Conservation (phyloP, 2,329 filamentous ascomycete genomes). For the Beauveria bassiana region DNA sequence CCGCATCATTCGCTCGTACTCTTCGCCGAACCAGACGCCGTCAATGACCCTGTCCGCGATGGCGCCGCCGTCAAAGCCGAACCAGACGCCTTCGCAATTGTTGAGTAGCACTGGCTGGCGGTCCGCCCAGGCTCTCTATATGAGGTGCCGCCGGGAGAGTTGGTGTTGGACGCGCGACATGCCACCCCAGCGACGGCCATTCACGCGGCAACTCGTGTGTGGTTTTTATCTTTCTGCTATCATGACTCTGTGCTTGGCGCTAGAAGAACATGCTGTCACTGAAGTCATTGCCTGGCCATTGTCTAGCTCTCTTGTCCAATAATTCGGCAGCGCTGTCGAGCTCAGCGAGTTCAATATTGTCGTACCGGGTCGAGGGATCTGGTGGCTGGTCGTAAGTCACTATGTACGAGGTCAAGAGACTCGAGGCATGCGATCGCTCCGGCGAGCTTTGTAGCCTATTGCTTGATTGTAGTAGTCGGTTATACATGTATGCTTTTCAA, state of each 20-base stretch:
- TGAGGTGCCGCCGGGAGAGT: constrained; percentile 53
- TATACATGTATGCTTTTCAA: too few relatives aligned
- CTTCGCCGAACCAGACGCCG: too few relatives aligned
- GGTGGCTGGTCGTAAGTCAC: constrained; percentile 12
- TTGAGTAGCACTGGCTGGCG: constrained; percentile 52
- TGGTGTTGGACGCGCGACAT: constrained; percentile 56
- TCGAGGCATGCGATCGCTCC: constrained; percentile 10
- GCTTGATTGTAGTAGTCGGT: too few relatives aligned
- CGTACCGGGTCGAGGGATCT: background rate
- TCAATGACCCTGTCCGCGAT: constrained; percentile 48
- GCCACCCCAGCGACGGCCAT: constrained; percentile 49
- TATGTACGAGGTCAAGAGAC: constrained; percentile 7
- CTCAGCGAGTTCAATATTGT: constrained; percentile 12
- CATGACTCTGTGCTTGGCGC: too few relatives aligned
- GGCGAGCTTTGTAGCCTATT: background rate
- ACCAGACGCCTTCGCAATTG: constrained; percentile 57
- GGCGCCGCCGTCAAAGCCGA: constrained; percentile 47
- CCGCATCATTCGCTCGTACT: constrained; percentile 40
- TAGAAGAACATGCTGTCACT: too few relatives aligned
- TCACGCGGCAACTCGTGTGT: constrained; percentile 45
- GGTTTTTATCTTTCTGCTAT: too few relatives aligned
- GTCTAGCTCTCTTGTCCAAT: too few relatives aligned
- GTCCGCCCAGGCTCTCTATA: constrained; percentile 45
- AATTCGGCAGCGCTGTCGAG: constrained; percentile 5
- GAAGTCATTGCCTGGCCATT: too few relatives aligned